Conservation (phyloP, 495 filamentous ascomycete species). For the Podospora conica region DNA sequence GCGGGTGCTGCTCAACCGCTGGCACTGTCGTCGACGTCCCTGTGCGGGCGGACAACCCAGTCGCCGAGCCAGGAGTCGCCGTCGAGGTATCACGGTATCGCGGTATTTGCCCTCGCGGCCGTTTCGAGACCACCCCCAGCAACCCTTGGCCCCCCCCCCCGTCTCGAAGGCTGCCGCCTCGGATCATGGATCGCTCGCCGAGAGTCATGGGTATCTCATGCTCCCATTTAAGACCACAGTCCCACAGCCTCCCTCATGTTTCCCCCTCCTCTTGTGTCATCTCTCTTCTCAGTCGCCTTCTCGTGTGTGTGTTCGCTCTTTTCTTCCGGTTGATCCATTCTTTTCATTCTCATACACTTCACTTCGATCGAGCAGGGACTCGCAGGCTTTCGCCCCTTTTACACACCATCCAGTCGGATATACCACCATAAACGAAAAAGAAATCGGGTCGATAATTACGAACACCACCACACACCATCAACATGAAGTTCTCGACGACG, state of each 20-base stretch:
- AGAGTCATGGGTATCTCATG: constrained; percentile 29
- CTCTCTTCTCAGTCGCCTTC: constrained; percentile 19
- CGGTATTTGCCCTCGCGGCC: constrained; percentile 20
- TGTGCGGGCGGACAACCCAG: constrained; percentile 15
- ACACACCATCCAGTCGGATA: background rate
- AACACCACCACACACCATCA: constrained; percentile 33
- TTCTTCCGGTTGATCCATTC: constrained; percentile 30
- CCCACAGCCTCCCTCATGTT: constrained; percentile 23
- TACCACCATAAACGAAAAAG: constrained; percentile 10
- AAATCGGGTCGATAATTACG: constrained; percentile 2
- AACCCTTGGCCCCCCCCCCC: constrained; percentile 10
- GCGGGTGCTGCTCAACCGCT: constrained; percentile 5
- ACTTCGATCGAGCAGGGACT: constrained; percentile 50
- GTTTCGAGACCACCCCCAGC: constrained; percentile 40
- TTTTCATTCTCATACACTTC: constrained; percentile 30
- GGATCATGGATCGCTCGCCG: constrained; percentile 22
- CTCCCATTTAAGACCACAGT: constrained; percentile 43
- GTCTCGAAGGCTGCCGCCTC: constrained; percentile 17
- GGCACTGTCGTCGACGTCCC: background rate
- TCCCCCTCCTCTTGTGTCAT: constrained; percentile 17
- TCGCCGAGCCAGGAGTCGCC: constrained; percentile 16
- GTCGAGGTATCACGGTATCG: constrained; percentile 19
- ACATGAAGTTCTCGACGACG: constrained; percentile 49
- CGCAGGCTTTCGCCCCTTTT: constrained; percentile 27
- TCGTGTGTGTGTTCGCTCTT: constrained; percentile 27